These are phyloP conservation scores for Sphagnurus paluster DNA, from an alignment of 1,284 basidiomycete genomes.

Conservation along the genomic window DNA sequence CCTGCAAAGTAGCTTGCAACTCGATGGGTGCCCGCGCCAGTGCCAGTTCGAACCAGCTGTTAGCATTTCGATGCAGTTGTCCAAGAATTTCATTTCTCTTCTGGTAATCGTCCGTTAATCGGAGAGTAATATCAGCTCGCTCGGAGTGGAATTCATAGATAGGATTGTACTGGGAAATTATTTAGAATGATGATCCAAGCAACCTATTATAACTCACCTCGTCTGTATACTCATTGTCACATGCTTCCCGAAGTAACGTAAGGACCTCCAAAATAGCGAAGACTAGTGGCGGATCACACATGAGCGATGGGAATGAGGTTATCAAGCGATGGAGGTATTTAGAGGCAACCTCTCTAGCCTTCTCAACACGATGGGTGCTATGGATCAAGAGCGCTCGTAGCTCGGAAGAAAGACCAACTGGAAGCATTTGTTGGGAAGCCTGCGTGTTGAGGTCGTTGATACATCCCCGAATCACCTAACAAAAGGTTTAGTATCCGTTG, in stretches of 20 bases:
- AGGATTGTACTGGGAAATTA: conserved; percentile 75
- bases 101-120: conserved; percentile 86
- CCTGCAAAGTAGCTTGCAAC: conserved; percentile 89
- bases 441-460: conserved; percentile 69
- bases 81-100: conserved; percentile 84
- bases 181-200: conserved; percentile 8
- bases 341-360: conserved; percentile 81
- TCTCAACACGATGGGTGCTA: conserved; percentile 82
- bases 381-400: conserved; percentile 76
- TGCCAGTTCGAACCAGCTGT: conserved; percentile 84
- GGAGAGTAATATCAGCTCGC: conserved; percentile 72
- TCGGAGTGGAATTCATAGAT: conserved; percentile 83
- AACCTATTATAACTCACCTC: conserved; percentile 58
- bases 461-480: conserved; percentile 75
- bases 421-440: conserved; percentile 80
- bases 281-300: conserved; percentile 89
- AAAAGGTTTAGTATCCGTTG: conserved; percentile 9
- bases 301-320: conserved; percentile 91
- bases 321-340: conserved; percentile 86
- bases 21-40: conserved; percentile 89
- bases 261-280: conserved; percentile 90
- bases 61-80: conserved; percentile 73
- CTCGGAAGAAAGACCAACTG: conserved; percentile 72
- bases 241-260: conserved; percentile 84
- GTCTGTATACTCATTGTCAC: conserved; percentile 90